Evolutionary conservation across 208 protist genomes (phyloP).

Genomic region (Acanthamoeba quina): DNA sequence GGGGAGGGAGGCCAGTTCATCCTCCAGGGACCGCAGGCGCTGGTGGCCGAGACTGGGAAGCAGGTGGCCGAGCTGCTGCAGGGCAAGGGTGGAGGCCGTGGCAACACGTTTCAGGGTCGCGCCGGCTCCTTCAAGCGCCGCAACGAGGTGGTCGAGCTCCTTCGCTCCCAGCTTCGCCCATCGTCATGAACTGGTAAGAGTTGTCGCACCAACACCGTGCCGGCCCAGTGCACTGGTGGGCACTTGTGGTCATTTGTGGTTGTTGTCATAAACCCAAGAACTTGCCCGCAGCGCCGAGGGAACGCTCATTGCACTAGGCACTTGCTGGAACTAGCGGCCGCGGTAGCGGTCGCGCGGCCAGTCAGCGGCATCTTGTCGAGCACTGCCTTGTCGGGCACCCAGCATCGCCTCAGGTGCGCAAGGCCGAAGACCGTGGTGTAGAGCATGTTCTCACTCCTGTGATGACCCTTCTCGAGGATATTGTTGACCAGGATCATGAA

Average conservation of each 20-base stretch:
- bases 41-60: neutral
- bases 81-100: constrained; percentile 52
- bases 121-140: neutral
- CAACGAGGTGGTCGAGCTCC: neutral
- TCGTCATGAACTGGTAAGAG: too few species aligned
- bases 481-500: neutral
- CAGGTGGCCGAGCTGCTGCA: constrained; percentile 19
- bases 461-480: neutral
- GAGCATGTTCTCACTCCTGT: neutral
- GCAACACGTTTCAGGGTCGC: constrained; percentile 56
- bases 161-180: neutral
- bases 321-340: neutral
- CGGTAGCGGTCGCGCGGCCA: too few species aligned
- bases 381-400: neutral
- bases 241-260: neutral
- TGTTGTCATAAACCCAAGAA: neutral
- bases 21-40: neutral
- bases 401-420: neutral
- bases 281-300: neutral
- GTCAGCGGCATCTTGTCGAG: neutral
- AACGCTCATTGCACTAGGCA: neutral
- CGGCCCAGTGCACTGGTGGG: too few species aligned
- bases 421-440: neutral
- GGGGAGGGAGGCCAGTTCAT: constrained; percentile 30
- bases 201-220: too few species aligned